Evolutionary conservation across 2,329 filamentous ascomycete species (phyloP), one percentile per base, ranked within the genome.

Genomic region (Teratosphaeria nubilosa): DNA sequence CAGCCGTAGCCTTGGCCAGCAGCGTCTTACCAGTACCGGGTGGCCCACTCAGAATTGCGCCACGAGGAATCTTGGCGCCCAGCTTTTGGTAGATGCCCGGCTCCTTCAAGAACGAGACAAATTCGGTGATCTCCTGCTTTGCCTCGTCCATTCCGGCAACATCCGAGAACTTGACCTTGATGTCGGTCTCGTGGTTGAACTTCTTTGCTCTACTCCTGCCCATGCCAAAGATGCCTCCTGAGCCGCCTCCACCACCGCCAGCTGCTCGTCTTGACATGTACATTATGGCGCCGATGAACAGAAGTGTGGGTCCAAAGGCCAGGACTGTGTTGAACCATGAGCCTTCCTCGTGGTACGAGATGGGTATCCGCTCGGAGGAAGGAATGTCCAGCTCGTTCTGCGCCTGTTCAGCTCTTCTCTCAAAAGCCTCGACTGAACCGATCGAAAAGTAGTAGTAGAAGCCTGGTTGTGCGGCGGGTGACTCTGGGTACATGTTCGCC

Each of bases 101-200:
- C 68, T 94, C 88, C 78, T 96, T 92, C 62, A 99, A 77, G 80
- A 99, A 99, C 72, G 88, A 91, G 65, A 99, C 94, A 68, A 99
- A 99, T 75, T 99, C 94, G 91, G 97, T 96, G 66, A 99, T 99
- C 75, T 99, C 94, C 58, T 86, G 80, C 81, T 99, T 99, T 58
- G 94, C 94, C 76, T 99, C 94, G 72, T 99, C 94, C 86, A 97
- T 92, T 65, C 94, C 94, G 50, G 94, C 94, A 51, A 99, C 94
- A 72, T 99, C 94, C 53, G 89, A 80, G 72, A 99, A 99, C 75
- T 96, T 97, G 74, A 95, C 91, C 77, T 95, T 96, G 77, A 99
- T 83, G 58, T 94, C 90, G 11, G 89, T 90, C 78, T 99, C 94
- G 66, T 96, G 91, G 73, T 96, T 99, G 80, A 97, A 99, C 69